These are phyloP conservation scores for Colletotrichum tropicicola DNA, from an alignment of 2,329 filamentous ascomycete genomes.

Conservation along the genomic window DNA sequence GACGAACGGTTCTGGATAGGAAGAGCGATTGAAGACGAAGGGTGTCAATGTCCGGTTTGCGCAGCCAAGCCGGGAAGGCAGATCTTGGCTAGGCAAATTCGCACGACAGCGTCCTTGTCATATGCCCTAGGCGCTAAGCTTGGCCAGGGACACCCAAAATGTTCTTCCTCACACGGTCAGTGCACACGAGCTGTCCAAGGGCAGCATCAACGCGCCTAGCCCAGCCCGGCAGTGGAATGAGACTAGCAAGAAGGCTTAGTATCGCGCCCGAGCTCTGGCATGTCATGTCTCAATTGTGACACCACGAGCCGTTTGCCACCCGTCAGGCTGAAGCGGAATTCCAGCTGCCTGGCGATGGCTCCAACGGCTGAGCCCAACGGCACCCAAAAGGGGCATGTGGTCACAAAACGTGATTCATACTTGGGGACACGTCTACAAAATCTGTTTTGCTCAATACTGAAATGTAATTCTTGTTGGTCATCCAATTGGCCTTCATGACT, in stretches of 20 bases:
- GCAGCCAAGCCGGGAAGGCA: background rate
- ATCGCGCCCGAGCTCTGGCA: background rate
- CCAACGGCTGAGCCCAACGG: background rate
- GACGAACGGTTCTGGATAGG: constrained; percentile 1
- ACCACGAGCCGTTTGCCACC: background rate
- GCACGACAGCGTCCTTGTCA: background rate
- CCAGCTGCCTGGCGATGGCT: constrained; percentile 10
- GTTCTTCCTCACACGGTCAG: background rate
- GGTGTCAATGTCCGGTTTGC: background rate
- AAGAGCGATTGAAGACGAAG: background rate
- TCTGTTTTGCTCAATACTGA: background rate
- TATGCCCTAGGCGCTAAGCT: background rate
- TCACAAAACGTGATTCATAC: background rate
- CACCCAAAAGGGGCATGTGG: background rate
- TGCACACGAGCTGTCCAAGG: background rate
- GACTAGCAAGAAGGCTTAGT: background rate
- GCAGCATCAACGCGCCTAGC: background rate
- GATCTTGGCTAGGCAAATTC: background rate
- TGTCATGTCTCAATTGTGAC: constrained; percentile 1
- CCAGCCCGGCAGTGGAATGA: background rate
- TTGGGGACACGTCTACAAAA: background rate
- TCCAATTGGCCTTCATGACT: constrained; percentile 21
- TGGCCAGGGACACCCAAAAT: background rate
- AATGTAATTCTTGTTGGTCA: constrained; percentile 14
- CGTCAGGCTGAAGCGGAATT: background rate